These are phyloP conservation scores for Aspergillus pseudotamarii DNA, from an alignment of 2,329 filamentous ascomycete species.

Conservation along the genomic window DNA sequence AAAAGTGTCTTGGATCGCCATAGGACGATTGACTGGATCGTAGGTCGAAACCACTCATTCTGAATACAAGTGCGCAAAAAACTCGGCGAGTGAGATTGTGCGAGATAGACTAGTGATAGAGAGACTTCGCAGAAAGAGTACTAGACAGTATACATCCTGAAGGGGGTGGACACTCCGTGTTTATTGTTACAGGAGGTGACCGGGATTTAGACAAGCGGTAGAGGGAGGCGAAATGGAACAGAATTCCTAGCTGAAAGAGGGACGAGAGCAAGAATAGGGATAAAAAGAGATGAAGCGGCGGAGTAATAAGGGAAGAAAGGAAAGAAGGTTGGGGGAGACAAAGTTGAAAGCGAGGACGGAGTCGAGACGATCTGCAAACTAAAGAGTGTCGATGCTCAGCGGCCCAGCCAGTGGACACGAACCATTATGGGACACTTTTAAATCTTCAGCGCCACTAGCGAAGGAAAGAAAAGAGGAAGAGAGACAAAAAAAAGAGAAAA, in stretches of 20 bases:
- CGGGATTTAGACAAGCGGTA: neutral
- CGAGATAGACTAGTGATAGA: constrained; percentile 12
- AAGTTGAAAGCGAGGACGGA: constrained; percentile 6
- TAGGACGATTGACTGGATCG: constrained; percentile 46
- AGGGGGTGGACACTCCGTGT: constrained; percentile 5
- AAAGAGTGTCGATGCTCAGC: constrained; percentile 5
- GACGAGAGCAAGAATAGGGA: neutral
- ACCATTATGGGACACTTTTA: neutral
- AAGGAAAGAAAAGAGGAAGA: constrained; percentile 2
- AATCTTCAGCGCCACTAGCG: neutral
- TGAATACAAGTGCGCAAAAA: constrained; percentile 12
- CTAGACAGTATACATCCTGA: constrained; percentile 22
- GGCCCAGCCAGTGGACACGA: constrained; percentile 1
- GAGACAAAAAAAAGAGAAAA: neutral
- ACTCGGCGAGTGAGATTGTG: constrained; percentile 11
- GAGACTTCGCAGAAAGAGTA: constrained; percentile 7
- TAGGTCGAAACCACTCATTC: constrained; percentile 39
- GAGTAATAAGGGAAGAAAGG: neutral
- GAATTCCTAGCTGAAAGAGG: neutral
- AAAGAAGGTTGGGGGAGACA: neutral
- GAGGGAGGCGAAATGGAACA: neutral
- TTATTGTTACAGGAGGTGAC: constrained; percentile 7
- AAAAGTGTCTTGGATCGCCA: constrained; percentile 43
- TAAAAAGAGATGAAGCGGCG: neutral
- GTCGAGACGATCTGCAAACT: constrained; percentile 1